Evolutionary conservation across 129 eudicot genomes (phyloP).

Genomic region (Centella asiatica): DNA sequence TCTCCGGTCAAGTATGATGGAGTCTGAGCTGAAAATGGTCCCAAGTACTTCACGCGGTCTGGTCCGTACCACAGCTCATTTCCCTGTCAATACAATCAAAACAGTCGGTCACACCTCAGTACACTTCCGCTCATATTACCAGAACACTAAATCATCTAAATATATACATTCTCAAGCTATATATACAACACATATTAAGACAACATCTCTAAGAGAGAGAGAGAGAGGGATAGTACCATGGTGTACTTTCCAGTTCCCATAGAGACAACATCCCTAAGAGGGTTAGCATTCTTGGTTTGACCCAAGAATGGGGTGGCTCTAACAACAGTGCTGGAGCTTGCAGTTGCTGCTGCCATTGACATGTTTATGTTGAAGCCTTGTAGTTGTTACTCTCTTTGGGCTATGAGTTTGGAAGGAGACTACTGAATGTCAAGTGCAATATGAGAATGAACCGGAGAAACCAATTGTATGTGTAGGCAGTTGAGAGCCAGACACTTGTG

Average conservation of each 20-base stretch:
- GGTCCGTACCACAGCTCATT: constrained; percentile 34
- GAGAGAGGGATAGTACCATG: constrained; percentile 15
- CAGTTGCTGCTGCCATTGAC: constrained; percentile 15
- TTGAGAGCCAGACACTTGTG: constrained; percentile 3
- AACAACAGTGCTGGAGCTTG: constrained; percentile 19
- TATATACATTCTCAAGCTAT: too few species aligned
- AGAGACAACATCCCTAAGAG: constrained; percentile 25
- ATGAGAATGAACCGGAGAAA: neutral
- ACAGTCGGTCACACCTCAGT: neutral
- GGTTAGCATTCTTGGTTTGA: constrained; percentile 13
- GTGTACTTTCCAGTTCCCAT: constrained; percentile 17
- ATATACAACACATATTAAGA: too few species aligned
- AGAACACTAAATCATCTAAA: too few species aligned
- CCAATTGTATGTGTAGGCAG: neutral
- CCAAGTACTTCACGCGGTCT: constrained; percentile 32
- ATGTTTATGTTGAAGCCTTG: neutral
- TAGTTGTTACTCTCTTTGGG: neutral
- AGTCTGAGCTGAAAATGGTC: constrained; percentile 31
- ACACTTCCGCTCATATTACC: too few species aligned
- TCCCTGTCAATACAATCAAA: constrained; percentile 4
- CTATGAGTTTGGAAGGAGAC: neutral
- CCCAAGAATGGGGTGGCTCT: constrained; percentile 25
- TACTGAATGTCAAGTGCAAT: neutral
- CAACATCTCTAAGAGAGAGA: too few species aligned
- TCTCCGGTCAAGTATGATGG: constrained; percentile 32